Base-by-base conservation (phyloP, 257 asterid genomes). In the Rubia yunnanensis region DNA sequence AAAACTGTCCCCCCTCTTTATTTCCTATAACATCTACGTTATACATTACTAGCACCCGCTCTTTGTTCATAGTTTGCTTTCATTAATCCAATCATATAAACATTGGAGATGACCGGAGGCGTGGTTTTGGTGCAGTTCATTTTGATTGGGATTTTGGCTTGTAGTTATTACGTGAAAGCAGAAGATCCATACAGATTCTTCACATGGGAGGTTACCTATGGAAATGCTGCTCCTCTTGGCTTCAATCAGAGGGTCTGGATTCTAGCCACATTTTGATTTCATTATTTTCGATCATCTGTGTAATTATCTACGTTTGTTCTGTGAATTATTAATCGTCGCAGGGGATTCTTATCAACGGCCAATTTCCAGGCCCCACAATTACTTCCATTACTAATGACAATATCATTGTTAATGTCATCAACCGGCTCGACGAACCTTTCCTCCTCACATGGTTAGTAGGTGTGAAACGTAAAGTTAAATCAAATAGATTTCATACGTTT, bases 291-390 rank as follows among this genome's bases (percentile, higher is more conserved):
- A n/a, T n/a, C 23, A 5, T 39, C 0, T 11, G 15, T 3, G 4
- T 11, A 11, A 39, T 39, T 10, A 39, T 48, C 17, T 5, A 48
- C 24, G 10, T 50, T 50, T 44, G 10, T 50, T 50, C 15, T 15
- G 1, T 38, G 17, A 38, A 48, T 18, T 52, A 22, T 67, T 55
- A 5, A 5, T 74, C 55, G 36, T 74, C 50, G 52, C 85, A 91
- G 98, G 98, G 85, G 30, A 91, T 91, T 75, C 91, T 88, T 5
- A 72, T 91, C 38, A 88, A 91, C 67, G 87, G 89, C 0, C 85
- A 86, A 50, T 91, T 91, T 81, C 96, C 98, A 0, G 98, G 98
- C 4, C 98, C 96, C 0, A 85, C 87, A 6, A 57, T 91, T 24
- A 75, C 72, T 8, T 84, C 74, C 6, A 70, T 83, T 0, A 91